Base-by-base conservation (phyloP, 192 early-diverging fungal species). In the Obelidium mucronatum region DNA sequence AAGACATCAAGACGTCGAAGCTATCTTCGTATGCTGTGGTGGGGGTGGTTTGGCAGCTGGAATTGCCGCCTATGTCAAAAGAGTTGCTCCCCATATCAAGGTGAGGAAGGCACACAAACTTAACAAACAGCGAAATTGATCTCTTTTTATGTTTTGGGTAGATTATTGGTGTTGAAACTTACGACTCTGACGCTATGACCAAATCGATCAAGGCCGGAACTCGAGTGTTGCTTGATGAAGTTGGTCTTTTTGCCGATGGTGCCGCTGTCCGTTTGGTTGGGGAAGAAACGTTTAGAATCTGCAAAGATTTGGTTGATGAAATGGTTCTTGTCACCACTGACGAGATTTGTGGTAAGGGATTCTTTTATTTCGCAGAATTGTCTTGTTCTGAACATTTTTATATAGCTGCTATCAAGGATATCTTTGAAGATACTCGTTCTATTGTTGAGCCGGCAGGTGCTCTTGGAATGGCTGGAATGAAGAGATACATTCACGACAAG, bases 381-480 rank as follows among this genome's bases (percentile, higher is more conserved):
- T 22, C 5, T n/a, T 13, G 6, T 33, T 31, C 58, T 48, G 44
- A 24, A 36, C 28, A 3, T 24, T 15, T 17, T 31, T 13, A 31
- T 3, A n/a, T 61, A 75, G 86, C 86, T 28, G 88, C 85, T 5
- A 90, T 90, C 58, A 88, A 88, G 69, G 85, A 86, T 69, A 79
- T 67, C 36, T 89, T 90, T 69, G 89, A 90, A 84, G 97, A 98
- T 64, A 97, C 97, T 0, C 89, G 98, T 39, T 90, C 91, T n/a
- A 92, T 99, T 53, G 88, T 96, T 2, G 98, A 99, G 80, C 96
- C 97, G n/a, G 93, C 98, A 22, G 98, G 97, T 36, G 98, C 94
- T 17, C 80, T 97, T 51, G 89, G 90, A 3, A 78, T 94, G 1
- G 98, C 98, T 1, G 98, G 95, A 1, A 82, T 89, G 40, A 98